Percentiles rank a stretch among this genome's conserved stretches.
phyloP scores from a whole-genome alignment of 305 asterid species.

The Rubia occidens region DNA sequence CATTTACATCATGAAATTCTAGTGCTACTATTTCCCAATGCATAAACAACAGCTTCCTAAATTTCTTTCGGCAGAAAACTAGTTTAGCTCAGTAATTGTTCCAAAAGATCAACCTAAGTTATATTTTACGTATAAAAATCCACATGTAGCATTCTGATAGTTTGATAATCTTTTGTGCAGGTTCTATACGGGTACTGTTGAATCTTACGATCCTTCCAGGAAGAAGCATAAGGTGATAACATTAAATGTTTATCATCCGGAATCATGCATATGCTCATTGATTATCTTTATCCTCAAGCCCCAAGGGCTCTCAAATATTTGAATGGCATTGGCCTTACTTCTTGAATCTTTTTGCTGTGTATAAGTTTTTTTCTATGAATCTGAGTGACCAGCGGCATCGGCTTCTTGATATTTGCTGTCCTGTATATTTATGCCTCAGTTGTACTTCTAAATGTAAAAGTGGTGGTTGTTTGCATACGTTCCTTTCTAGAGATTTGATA shows the following conservation, averaged over 20 bases:
- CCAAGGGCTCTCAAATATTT: conserved; percentile 5
- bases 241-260: neutral
- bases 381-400: neutral
- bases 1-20: neutral
- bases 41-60: neutral
- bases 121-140: no score
- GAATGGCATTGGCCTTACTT: conserved; percentile 1
- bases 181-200: no score
- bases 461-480: neutral
- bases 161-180: no score
- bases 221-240: no score
- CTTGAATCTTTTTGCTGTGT: neutral
- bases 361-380: neutral
- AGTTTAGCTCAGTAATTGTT: neutral
- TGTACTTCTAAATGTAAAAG: conserved; percentile 1
- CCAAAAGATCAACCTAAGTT: no score
- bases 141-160: no score
- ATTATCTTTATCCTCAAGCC: neutral
- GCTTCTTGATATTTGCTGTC: neutral
- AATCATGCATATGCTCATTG: neutral
- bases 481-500: neutral
- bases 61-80: neutral
- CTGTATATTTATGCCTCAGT: neutral
- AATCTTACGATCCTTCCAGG: no score
- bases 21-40: neutral